These are phyloP conservation scores for Cercophora samala DNA, from an alignment of 495 filamentous ascomycete genomes.

Conservation along the genomic window DNA sequence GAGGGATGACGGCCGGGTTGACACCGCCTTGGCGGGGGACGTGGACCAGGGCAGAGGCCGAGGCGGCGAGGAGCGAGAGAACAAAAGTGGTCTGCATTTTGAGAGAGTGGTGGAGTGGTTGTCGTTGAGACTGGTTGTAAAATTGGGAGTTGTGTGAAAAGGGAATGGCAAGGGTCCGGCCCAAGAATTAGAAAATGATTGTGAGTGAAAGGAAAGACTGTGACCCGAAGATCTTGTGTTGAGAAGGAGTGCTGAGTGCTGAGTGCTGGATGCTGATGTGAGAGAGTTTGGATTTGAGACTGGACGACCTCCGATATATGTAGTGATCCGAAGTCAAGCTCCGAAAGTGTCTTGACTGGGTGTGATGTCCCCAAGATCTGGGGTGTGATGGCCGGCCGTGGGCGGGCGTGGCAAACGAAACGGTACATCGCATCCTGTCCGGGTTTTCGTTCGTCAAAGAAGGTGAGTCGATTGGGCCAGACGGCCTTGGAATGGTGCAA, in stretches of 20 bases:
- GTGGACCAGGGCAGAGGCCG: slow-evolving; percentile 11
- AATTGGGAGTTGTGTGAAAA: background rate
- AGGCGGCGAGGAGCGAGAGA: slow-evolving; percentile 15
- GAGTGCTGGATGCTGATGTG: slow-evolving; percentile 1
- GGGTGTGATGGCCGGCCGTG: background rate
- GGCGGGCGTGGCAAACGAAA: background rate
- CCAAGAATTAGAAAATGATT: slow-evolving; percentile 4
- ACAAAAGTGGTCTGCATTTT: slow-evolving; percentile 15
- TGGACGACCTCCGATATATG: slow-evolving; percentile 3
- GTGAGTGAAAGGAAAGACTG: slow-evolving; percentile 11
- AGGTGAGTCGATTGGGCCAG: background rate
- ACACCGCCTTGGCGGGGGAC: slow-evolving; percentile 16
- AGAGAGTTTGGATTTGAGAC: slow-evolving; percentile 4
- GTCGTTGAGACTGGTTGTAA: background rate
- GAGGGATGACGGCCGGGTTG: slow-evolving; percentile 23
- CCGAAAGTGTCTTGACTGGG: background rate
- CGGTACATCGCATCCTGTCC: background rate
- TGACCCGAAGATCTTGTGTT: slow-evolving; percentile 7
- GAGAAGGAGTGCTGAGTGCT: slow-evolving; percentile 1
- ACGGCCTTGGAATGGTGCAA: background rate
- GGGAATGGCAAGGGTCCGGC: slow-evolving; percentile 13
- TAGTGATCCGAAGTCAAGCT: slow-evolving; percentile 7
- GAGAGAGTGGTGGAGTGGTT: slow-evolving; percentile 8
- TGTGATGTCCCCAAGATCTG: slow-evolving; percentile 3
- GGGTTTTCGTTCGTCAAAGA: background rate